Percentiles rank a stretch among this genome's conserved stretches.
Conservation (phyloP, 176 grass and related monocot genomes). For the Musa schizocarpa region DNA sequence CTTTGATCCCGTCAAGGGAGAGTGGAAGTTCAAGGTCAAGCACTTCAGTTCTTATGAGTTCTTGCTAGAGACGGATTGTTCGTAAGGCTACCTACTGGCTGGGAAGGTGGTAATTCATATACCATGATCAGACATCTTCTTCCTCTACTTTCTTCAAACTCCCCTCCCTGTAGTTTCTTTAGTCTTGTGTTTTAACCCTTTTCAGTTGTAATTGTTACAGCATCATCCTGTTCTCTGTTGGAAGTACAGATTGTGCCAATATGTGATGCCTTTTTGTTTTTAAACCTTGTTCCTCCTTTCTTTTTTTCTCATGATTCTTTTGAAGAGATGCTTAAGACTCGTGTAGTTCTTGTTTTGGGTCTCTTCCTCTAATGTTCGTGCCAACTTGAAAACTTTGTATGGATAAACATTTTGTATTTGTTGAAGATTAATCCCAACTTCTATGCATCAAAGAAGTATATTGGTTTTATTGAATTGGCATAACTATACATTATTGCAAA, state of each 20-base stretch:
- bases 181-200: neutral
- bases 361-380: neutral
- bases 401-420: no score
- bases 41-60: slow-evolving; percentile 37
- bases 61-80: neutral
- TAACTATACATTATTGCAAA: no score
- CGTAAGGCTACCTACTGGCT: neutral
- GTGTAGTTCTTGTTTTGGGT: neutral
- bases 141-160: no score
- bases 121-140: no score
- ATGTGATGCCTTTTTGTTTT: neutral
- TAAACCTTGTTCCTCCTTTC: neutral
- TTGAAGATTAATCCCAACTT: no score
- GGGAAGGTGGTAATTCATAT: neutral
- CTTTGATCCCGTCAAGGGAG: slow-evolving; percentile 44
- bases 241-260: neutral
- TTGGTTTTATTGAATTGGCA: no score
- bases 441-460: no score
- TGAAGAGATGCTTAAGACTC: neutral
- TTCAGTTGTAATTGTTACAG: neutral
- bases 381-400: neutral
- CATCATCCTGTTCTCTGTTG: neutral
- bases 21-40: slow-evolving; percentile 92
- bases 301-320: neutral
- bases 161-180: neutral